Conservation (phyloP, 495 filamentous ascomycete species). For the Xanthoparmelia taractica region DNA sequence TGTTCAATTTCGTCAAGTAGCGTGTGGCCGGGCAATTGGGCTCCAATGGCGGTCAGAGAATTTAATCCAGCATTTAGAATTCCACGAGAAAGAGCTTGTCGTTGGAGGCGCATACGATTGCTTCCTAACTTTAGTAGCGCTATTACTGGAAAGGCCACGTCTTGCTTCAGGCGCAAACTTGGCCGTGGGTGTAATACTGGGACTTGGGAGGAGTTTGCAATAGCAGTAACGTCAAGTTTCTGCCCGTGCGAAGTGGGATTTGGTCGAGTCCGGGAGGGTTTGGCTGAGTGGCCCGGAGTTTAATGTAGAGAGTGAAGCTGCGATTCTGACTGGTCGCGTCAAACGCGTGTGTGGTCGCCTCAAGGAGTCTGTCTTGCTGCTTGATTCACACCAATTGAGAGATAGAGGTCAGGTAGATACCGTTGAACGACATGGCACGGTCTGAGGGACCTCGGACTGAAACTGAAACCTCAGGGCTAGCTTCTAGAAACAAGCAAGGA, state of each 20-base stretch:
- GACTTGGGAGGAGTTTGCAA: no score
- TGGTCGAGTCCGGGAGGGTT: conserved; percentile 11
- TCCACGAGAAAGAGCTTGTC: conserved; percentile 14
- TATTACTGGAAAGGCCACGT: conserved; percentile 18
- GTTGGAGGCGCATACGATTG: conserved; percentile 16
- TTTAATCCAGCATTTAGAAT: conserved; percentile 14
- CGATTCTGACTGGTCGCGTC: conserved; percentile 17
- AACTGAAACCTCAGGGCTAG: conserved; percentile 1
- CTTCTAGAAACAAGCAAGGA: conserved; percentile 11
- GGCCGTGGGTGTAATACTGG: conserved; percentile 18
- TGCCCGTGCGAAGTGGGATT: conserved; percentile 12
- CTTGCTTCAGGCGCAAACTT: conserved; percentile 21
- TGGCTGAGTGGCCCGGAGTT: background rate
- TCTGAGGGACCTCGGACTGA: conserved; percentile 4
- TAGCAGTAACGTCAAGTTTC: background rate
- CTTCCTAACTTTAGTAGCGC: conserved; percentile 18
- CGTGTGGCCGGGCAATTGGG: conserved; percentile 24
- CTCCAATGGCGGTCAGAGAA: conserved; percentile 23
- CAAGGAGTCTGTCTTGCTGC: conserved; percentile 10
- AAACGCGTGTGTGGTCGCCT: conserved; percentile 24
- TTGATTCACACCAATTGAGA: conserved; percentile 4
- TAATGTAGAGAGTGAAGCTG: conserved; percentile 17
- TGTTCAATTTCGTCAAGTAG: conserved; percentile 12
- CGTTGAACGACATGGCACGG: conserved; percentile 9
- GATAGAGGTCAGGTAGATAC: conserved; percentile 4